Conservation (phyloP, 1,284 basidiomycete species). For the Ganoderma sinense region DNA sequence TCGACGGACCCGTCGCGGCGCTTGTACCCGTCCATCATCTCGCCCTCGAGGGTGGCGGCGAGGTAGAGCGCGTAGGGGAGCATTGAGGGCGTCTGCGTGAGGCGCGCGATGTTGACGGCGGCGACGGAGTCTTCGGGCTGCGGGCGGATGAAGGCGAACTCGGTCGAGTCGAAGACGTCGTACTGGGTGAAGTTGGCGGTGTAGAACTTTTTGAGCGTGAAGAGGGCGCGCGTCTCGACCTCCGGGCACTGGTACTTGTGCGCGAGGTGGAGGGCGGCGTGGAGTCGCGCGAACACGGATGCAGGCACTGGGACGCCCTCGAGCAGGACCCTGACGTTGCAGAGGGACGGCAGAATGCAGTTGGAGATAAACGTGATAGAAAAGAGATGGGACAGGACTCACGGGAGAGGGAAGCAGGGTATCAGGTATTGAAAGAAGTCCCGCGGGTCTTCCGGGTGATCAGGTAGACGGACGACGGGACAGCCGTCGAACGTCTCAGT, state of each 20-base stretch:
- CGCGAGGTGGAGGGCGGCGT: too few relatives aligned
- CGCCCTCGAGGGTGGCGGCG: not conserved
- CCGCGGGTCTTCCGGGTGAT: conserved; percentile 18
- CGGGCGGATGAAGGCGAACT: not conserved
- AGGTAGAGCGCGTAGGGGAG: conserved; percentile 1
- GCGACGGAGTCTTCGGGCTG: not conserved
- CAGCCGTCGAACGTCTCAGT: conserved; percentile 22
- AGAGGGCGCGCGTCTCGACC: not conserved
- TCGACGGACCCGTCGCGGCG: not conserved
- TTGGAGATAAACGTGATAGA: not conserved
- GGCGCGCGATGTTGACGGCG: not conserved
- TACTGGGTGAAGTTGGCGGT: not conserved
- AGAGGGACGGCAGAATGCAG: not conserved
- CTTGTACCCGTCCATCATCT: not conserved
- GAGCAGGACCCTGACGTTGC: not conserved
- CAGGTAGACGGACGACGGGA: conserved; percentile 23
- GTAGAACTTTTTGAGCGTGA: not conserved
- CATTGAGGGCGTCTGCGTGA: not conserved
- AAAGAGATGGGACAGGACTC: not conserved
- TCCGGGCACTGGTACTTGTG: not conserved
- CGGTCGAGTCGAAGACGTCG: not conserved
- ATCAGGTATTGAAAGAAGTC: conserved; percentile 10
- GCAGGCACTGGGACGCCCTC: not conserved
- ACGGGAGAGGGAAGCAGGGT: not conserved
- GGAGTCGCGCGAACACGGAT: not conserved